A percentile compares a stretch with the other conserved stretches of the same genome.
These are phyloP conservation scores for Pseudocercospora vitis DNA, from an alignment of 2,329 filamentous ascomycete genomes.

Conservation along the genomic window DNA sequence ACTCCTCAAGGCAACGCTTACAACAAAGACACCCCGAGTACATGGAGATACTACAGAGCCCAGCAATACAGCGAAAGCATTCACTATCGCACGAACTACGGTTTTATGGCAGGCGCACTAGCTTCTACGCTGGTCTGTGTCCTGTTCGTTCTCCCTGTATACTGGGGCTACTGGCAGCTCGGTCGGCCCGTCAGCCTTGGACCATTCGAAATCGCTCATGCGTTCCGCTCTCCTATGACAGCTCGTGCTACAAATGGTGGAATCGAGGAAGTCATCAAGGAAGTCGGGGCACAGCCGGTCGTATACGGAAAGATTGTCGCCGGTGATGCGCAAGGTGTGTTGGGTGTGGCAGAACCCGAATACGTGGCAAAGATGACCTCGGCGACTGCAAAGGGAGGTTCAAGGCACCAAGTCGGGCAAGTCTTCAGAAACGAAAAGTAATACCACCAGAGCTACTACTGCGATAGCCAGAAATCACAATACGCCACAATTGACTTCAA, in stretches of 20 bases:
- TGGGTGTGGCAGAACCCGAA: slow-evolving; percentile 18
- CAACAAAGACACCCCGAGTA: neutral
- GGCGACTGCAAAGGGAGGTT: no score
- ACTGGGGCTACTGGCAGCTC: slow-evolving; percentile 30
- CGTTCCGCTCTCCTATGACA: slow-evolving; percentile 34
- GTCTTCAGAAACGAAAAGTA: neutral
- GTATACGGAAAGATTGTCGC: slow-evolving; percentile 16
- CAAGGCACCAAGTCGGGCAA: neutral
- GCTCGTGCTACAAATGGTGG: neutral
- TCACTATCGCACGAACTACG: slow-evolving; percentile 32
- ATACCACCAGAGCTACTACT: neutral
- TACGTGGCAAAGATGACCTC: slow-evolving; percentile 4
- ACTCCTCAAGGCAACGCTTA: neutral
- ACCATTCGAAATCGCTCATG: slow-evolving; percentile 40
- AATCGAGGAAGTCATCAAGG: slow-evolving; percentile 6
- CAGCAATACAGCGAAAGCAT: slow-evolving; percentile 11
- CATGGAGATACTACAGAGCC: neutral
- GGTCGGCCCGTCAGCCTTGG: slow-evolving; percentile 29
- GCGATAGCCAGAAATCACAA: slow-evolving; percentile 9
- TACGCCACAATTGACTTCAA: slow-evolving; percentile 10
- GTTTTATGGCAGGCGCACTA: slow-evolving; percentile 36
- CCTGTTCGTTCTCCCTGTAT: slow-evolving; percentile 35
- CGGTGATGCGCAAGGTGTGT: slow-evolving; percentile 9
- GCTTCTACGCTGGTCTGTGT: slow-evolving; percentile 35
- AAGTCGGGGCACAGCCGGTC: slow-evolving; percentile 14